Evolutionary conservation across 306 rosid species (phyloP), one percentile per base, ranked within the genome.

Genomic region (Quillaja saponaria): DNA sequence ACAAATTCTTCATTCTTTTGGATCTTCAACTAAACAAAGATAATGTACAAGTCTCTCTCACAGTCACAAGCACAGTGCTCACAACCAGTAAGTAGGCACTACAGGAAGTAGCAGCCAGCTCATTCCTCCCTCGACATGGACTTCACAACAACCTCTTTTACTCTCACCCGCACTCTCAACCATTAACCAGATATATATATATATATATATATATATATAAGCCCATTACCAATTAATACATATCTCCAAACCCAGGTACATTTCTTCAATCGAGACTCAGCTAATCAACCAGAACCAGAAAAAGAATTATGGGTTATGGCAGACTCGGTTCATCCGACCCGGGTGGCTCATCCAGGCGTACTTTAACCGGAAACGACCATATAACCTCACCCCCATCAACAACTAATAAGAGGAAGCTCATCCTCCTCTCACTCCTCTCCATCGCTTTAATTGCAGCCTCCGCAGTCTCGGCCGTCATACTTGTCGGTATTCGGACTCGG

Each of bases 81-180:
- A 11, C 6, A 3, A 13, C 18, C 4, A 59, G 28, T 62, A 58
- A 64, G 78, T 75, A 86, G 85, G 70, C 58, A 49, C 58, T 25
- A n/a, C 28, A 7, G 18, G 68, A 71, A 84, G 92, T 90, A 79
- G 95, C 48, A 53, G 78, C 90, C 95, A 90, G 90, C 95, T 87
- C 66, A 80, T 78, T 35, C 69, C 21, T 45, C 18, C 6, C 9
- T 13, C 15, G 87, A 84, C 72, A 48, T 64, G 3, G 91, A 90
- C 95, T 52, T 80, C 69, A 69, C 85, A 85, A 76, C 95, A 63
- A 85, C 81, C 88, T 50, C 63, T 40, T 53, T 28, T 56, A 38
- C 45, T 49, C 56, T 50, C 63, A 21, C 69, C 33, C 67, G 20
- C 66, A 65, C 14, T 7, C 57, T 11, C 58, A n/a, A n/a, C n/a